Evolutionary conservation across 208 protist genomes (phyloP).

Genomic region (Phytomonas francai): DNA sequence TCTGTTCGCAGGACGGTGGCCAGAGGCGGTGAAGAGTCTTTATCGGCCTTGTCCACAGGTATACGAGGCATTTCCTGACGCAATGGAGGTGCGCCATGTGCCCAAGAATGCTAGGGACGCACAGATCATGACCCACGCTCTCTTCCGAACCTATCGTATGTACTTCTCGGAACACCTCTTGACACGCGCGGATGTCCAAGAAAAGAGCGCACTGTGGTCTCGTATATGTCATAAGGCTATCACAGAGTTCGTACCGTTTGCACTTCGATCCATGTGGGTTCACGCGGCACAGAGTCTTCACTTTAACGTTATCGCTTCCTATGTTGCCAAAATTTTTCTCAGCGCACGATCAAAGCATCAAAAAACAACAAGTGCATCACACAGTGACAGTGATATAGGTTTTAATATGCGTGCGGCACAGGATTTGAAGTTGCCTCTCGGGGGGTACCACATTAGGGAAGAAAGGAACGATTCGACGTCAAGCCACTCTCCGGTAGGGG

Average conservation of each 20-base stretch:
- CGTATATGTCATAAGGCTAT: slow-evolving; percentile 64
- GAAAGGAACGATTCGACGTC: neutral
- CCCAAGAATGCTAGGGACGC: slow-evolving; percentile 39
- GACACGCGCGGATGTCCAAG: slow-evolving; percentile 26
- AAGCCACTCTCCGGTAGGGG: neutral
- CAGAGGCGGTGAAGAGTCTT: slow-evolving; percentile 43
- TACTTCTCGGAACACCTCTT: slow-evolving; percentile 32
- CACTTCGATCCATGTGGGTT: slow-evolving; percentile 62
- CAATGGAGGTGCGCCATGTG: slow-evolving; percentile 53
- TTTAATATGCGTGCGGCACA: neutral
- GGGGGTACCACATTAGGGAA: slow-evolving; percentile 15
- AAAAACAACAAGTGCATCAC: neutral
- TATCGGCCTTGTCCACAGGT: slow-evolving; percentile 30
- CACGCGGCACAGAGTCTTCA: slow-evolving; percentile 72
- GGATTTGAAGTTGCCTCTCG: slow-evolving; percentile 18
- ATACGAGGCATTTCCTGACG: slow-evolving; percentile 51
- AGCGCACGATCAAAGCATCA: neutral
- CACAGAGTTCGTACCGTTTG: slow-evolving; percentile 34
- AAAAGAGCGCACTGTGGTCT: slow-evolving; percentile 32
- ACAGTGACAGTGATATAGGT: neutral
- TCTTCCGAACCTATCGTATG: slow-evolving; percentile 51
- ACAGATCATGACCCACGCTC: slow-evolving; percentile 51
- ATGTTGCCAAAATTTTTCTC: slow-evolving; percentile 11
- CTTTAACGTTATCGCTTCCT: slow-evolving; percentile 63
- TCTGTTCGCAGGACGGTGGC: slow-evolving; percentile 48